Percentiles rank a stretch among this genome's conserved stretches.
phyloP scores from a whole-genome alignment of 768 basidiomycete species.

The Lentinula edodes region DNA sequence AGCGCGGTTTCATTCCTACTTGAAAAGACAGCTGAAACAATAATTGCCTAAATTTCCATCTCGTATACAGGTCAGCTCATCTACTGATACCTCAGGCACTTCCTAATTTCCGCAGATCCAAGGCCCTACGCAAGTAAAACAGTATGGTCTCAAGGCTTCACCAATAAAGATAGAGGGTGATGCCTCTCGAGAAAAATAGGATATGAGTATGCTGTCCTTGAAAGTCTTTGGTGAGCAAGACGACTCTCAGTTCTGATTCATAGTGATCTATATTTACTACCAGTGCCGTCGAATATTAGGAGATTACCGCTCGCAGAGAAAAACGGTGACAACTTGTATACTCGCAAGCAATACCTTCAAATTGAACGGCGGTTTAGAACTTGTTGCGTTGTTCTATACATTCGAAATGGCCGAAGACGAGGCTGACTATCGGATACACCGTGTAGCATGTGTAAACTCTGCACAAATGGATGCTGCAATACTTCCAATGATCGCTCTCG shows the following conservation, averaged over 20 bases:
- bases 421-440: constrained; percentile 30
- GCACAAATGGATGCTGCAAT: constrained; percentile 31
- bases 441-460: constrained; percentile 50
- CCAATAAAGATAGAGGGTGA: constrained; percentile 25
- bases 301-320: constrained; percentile 60
- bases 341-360: not conserved
- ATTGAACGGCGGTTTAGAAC: constrained; percentile 23
- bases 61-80: constrained; percentile 47
- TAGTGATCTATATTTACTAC: not conserved
- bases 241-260: not conserved
- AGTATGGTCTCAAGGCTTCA: constrained; percentile 61
- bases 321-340: constrained; percentile 30
- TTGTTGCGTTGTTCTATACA: constrained; percentile 70
- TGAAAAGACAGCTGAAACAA: constrained; percentile 15
- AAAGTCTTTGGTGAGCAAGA: constrained; percentile 82
- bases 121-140: constrained; percentile 71
- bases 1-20: constrained; percentile 45
- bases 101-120: constrained; percentile 41
- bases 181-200: constrained; percentile 49
- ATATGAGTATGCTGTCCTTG: constrained; percentile 75
- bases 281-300: constrained; percentile 56
- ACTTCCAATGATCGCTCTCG: constrained; percentile 39
- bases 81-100: not conserved
- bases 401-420: constrained; percentile 48
- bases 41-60: constrained; percentile 1